These are phyloP conservation scores for Fragaria ananassa DNA, from an alignment of 306 rosid species.

Conservation along the genomic window DNA sequence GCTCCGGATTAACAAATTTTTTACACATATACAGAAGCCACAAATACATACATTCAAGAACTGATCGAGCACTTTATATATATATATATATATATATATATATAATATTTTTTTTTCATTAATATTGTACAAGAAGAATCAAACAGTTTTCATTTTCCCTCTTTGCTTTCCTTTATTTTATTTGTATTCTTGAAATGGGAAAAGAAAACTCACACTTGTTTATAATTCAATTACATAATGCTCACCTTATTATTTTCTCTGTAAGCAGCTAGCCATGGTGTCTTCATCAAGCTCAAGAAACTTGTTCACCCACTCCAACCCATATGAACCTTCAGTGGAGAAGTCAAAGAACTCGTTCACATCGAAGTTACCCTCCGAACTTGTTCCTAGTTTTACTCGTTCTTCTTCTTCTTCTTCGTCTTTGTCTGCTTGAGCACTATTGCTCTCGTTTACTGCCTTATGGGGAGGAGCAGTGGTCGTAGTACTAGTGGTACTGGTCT, in stretches of 20 bases:
- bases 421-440: not conserved
- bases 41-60: not conserved
- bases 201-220: not conserved
- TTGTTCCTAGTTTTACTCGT: slow-evolving; percentile 14
- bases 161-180: not conserved
- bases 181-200: slow-evolving; percentile 2
- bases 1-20: not conserved
- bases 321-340: slow-evolving; percentile 36
- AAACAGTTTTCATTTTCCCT: not conserved
- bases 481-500: slow-evolving; percentile 14
- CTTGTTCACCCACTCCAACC: slow-evolving; percentile 51
- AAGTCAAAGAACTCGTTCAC: slow-evolving; percentile 52
- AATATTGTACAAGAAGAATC: not conserved
- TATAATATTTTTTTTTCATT: not conserved
- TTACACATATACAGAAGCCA: not conserved
- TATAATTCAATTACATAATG: slow-evolving; percentile 1
- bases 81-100: no score
- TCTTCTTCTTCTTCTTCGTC: slow-evolving; percentile 7
- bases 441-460: not conserved
- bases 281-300: slow-evolving; percentile 42
- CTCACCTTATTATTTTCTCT: slow-evolving; percentile 3
- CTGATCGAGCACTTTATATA: not conserved
- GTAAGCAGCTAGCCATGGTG: slow-evolving; percentile 20
- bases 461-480: not conserved
- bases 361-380: slow-evolving; percentile 33